phyloP scores from a whole-genome alignment of 2,329 filamentous ascomycete species.

The Colletotrichum sp. region DNA sequence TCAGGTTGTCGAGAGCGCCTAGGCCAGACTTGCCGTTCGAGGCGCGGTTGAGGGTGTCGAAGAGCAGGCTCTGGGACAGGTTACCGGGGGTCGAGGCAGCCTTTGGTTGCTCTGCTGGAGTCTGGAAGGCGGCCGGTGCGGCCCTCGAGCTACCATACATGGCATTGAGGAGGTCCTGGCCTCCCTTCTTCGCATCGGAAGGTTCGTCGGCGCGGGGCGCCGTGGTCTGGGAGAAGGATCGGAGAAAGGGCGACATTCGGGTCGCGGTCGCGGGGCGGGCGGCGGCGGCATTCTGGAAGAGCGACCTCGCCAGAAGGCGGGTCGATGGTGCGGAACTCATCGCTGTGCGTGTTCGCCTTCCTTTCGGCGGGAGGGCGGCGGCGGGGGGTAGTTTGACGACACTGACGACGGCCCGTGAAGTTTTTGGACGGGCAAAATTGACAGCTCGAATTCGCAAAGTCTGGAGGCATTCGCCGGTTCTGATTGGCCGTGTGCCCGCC shows the following conservation, averaged over 20 bases:
- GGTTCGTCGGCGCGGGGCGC: conserved; percentile 26
- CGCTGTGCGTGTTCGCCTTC: conserved; percentile 28
- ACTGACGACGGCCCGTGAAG: conserved; percentile 4
- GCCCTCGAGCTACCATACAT: conserved; percentile 19
- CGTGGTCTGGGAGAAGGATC: conserved; percentile 45
- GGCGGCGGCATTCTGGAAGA: conserved; percentile 31
- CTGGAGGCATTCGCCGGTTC: neutral
- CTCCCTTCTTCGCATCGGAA: conserved; percentile 16
- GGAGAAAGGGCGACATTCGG: conserved; percentile 26
- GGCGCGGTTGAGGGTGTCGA: conserved; percentile 37
- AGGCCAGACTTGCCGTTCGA: conserved; percentile 23
- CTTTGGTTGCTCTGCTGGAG: neutral
- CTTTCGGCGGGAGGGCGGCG: conserved; percentile 11
- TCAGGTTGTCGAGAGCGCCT: conserved; percentile 24
- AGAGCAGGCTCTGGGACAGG: conserved; percentile 41
- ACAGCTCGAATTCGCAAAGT: conserved; percentile 2
- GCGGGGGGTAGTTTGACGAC: neutral
- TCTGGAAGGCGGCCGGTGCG: neutral
- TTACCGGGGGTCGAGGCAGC: neutral
- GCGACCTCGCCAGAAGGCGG: conserved; percentile 46
- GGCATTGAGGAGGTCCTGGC: conserved; percentile 22
- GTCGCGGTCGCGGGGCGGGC: conserved; percentile 23
- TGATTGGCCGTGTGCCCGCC: neutral
- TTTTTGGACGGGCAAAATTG: conserved; percentile 13
- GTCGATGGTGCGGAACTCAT: conserved; percentile 51